These are phyloP conservation scores for Pseudocercospora fijiensis DNA, from an alignment of 2,329 filamentous ascomycete species.

Conservation along the genomic window DNA sequence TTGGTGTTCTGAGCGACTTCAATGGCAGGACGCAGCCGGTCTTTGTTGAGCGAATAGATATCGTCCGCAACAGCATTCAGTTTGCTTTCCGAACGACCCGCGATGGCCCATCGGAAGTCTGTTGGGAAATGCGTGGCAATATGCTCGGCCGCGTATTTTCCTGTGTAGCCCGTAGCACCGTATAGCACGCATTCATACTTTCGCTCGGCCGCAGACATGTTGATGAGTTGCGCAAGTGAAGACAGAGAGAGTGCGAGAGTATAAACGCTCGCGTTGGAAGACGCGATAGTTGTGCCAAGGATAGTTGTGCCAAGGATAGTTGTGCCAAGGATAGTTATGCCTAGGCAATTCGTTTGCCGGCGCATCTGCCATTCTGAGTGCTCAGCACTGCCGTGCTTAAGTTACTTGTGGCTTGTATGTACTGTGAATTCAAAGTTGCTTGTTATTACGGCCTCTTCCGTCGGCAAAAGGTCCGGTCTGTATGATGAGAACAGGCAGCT, in stretches of 20 bases:
- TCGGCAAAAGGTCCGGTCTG: too few relatives aligned
- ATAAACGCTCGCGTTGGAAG: background rate
- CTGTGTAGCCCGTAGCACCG: slow-evolving; percentile 79
- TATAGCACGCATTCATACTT: slow-evolving; percentile 66
- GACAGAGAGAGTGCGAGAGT: background rate
- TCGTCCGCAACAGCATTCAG: slow-evolving; percentile 67
- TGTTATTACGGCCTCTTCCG: too few relatives aligned
- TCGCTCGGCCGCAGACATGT: slow-evolving; percentile 44
- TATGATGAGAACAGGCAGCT: slow-evolving; percentile 13
- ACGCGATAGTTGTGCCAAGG: slow-evolving; percentile 11
- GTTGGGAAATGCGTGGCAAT: slow-evolving; percentile 69
- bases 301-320: too few relatives aligned
- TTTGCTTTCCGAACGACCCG: slow-evolving; percentile 76
- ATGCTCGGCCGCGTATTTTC: slow-evolving; percentile 72
- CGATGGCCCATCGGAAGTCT: slow-evolving; percentile 81
- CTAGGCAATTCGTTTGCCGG: slow-evolving; percentile 17
- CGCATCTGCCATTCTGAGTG: too few relatives aligned
- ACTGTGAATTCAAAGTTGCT: too few relatives aligned
- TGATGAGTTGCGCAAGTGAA: background rate
- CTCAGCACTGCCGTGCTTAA: too few relatives aligned
- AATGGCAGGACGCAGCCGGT: slow-evolving; percentile 68
- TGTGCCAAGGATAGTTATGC: slow-evolving; percentile 16
- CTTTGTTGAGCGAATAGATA: slow-evolving; percentile 64
- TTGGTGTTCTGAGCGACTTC: slow-evolving; percentile 51
- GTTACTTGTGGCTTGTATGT: too few relatives aligned